These are phyloP conservation scores for Citrus maxima DNA, from an alignment of 345 rosid genomes.

Conservation along the genomic window DNA sequence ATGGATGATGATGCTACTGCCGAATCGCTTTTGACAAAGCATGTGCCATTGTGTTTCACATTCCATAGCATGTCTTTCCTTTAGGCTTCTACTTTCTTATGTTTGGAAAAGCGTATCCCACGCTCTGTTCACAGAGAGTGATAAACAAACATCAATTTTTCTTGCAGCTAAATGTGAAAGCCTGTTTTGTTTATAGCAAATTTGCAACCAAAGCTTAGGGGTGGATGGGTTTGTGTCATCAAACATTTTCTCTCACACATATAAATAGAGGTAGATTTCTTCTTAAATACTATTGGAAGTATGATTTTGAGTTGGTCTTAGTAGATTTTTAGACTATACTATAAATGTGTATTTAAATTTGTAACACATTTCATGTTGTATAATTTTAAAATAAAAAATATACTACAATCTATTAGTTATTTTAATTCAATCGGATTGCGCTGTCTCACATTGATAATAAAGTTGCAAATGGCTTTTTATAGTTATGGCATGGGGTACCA, in stretches of 20 bases:
- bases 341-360: too few species aligned
- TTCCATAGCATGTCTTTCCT: constrained; percentile 44
- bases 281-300: too few species aligned
- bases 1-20: background rate
- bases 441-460: background rate
- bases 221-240: too few species aligned
- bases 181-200: background rate
- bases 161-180: background rate
- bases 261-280: too few species aligned
- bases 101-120: background rate
- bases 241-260: too few species aligned
- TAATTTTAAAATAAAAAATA: too few species aligned
- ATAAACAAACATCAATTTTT: background rate
- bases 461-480: background rate
- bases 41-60: constrained; percentile 48
- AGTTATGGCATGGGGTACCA: background rate
- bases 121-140: constrained; percentile 10
- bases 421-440: background rate
- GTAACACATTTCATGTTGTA: too few species aligned
- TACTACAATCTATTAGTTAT: too few species aligned
- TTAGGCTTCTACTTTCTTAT: constrained; percentile 4
- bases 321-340: too few species aligned
- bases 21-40: constrained; percentile 21
- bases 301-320: too few species aligned
- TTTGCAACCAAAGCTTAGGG: background rate